Base-by-base conservation (phyloP, 75 land plant genomes). In the Picea sitchensis region DNA sequence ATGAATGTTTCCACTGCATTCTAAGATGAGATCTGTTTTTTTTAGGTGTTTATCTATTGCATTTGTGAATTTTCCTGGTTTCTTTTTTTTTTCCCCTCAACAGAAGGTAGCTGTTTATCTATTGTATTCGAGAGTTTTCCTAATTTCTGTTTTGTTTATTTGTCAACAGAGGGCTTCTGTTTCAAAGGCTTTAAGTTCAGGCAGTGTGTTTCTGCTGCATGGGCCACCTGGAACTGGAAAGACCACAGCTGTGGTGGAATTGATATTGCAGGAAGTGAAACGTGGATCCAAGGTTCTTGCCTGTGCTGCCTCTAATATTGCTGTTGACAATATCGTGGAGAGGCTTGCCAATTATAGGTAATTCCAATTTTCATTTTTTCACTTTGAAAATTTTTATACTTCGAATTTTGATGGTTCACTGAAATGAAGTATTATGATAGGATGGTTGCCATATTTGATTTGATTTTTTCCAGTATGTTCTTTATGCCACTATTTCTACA, bases 171-270 rank as follows among this genome's bases (percentile, higher is more conserved):
- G 82, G 88, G 91, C 82, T 83, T 95, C 98, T 62, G 86, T 97
- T 80, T 60, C 86, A 76, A 95, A 87, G 80, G 95, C 99, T 31
- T 86, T 97, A 61, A 75, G 91, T 65, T 90, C 91, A 41, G 86
- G 82, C 79, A 80, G 91, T 87, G 88, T 97, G 20, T 95, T 97
- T 91, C 82, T 97, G 80, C 84, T 97, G 73, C 98, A 97, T 79
- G 99, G 98, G 17, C 99, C 99, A 81, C 99, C 98, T 77, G 98
- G 98, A 68, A 95, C 98, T 44, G 98, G 98, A 26, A 95, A 95
- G 81, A 97, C 99, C 72, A 97, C 99, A 14, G 91, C 99, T 76
- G 91, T 97, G 56, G 90, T 97, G 62, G 98, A 97, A 84, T 87
- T 97, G 65, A 95, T 97, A 76, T 86, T 97, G 69, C 98, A 97